Base-by-base conservation (phyloP, 2,329 filamentous ascomycete species). In the Bipolaris sorokiniana region DNA sequence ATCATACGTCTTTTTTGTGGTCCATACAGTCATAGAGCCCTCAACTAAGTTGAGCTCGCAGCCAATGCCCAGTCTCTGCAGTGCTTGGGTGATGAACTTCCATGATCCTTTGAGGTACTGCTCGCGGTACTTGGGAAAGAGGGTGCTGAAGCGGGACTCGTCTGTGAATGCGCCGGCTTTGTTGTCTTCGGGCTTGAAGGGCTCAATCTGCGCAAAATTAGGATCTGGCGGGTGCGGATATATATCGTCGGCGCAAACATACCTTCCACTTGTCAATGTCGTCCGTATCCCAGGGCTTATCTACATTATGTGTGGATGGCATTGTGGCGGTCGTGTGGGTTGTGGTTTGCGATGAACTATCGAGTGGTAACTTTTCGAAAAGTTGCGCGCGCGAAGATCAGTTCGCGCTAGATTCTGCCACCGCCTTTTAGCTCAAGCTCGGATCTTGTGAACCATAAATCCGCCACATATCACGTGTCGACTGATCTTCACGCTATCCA, bases 221-320 rank as follows among this genome's bases (percentile, higher is more conserved):
- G 57, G 11, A 11, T 9, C 15, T 11, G 2, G 7, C 16, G 26
- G 15, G n/a, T 2, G 28, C 3, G n/a, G 18, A 38, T 26, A 37
- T 52, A 41, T 38, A 49, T 1, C 7, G 6, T 11, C 1, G 23
- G 18, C 41, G 54, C 54, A 22, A 48, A 51, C 69, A 15, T 36
- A 88, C 88, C 83, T 92, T 94, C 92, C 92, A 98, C 77, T 97
- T 96, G 80, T 98, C 94, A 64, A 98, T 91, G 72, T 97, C 95
- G 62, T 96, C 93, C 54, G 93, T 90, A 61, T 97, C 74, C 93
- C 93, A 97, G 92, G 68, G 68, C 59, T 70, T 72, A 3, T 96
- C 91, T 66, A 86, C 89, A 61, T 97, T 90, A 79, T 97, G 87
- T 64, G 90, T 96, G 28, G 91, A 95, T 62, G 92, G 92, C 92